These are phyloP conservation scores for Chytriomyces sp. DNA, from an alignment of 192 early-diverging fungal genomes.

Conservation along the genomic window DNA sequence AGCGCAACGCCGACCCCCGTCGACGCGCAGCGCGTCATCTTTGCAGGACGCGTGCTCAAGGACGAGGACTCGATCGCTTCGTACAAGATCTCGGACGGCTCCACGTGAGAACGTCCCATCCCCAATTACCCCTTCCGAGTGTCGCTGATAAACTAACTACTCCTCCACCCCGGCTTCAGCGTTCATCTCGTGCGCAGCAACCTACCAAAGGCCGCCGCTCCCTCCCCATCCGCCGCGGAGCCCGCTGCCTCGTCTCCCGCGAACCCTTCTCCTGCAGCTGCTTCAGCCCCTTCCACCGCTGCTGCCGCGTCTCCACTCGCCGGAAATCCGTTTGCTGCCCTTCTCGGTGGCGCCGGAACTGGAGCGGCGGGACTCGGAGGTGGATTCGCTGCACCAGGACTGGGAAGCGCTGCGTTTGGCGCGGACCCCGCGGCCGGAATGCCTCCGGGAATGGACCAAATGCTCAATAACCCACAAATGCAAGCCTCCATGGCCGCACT, in stretches of 20 bases:
- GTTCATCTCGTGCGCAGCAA: slow-evolving; percentile 87
- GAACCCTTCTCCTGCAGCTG: slow-evolving; percentile 39
- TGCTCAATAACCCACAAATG: slow-evolving; percentile 86
- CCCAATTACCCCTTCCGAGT: background rate
- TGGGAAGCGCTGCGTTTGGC: slow-evolving; percentile 44
- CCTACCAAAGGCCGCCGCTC: slow-evolving; percentile 43
- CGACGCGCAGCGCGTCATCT: slow-evolving; percentile 85
- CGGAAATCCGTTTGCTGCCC: slow-evolving; percentile 37
- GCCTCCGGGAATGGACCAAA: slow-evolving; percentile 49
- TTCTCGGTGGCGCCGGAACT: slow-evolving; percentile 21
- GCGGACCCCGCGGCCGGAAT: slow-evolving; percentile 44
- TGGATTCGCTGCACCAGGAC: slow-evolving; percentile 35
- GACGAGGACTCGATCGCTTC: slow-evolving; percentile 74
- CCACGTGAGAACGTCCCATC: slow-evolving; percentile 70
- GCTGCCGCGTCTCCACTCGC: slow-evolving; percentile 34
- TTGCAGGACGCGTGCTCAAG: slow-evolving; percentile 91
- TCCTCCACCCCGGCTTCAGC: slow-evolving; percentile 22
- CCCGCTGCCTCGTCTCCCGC: slow-evolving; percentile 40
- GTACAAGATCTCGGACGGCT: slow-evolving; percentile 85
- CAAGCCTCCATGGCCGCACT: slow-evolving; percentile 79
- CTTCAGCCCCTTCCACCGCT: slow-evolving; percentile 39
- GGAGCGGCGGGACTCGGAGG: slow-evolving; percentile 38
- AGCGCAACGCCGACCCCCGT: slow-evolving; percentile 52
- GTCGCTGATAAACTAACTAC: background rate
- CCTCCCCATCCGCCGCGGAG: slow-evolving; percentile 32